A percentile compares a stretch with the other conserved stretches of the same genome.
Conservation (phyloP, 192 early-diverging fungal species). For the Rhizophagus sp. region DNA sequence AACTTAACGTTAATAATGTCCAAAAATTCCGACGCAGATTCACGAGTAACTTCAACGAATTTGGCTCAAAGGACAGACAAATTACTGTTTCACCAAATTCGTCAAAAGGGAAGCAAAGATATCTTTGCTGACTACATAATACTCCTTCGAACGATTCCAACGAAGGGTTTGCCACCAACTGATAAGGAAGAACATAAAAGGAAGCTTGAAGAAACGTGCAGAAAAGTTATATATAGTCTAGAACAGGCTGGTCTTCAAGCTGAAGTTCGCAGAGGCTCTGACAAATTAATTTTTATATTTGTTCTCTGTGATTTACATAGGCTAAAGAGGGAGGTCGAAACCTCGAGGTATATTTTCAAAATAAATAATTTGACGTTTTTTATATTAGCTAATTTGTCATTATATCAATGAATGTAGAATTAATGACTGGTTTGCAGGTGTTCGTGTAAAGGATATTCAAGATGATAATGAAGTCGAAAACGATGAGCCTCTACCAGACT, state of each 20-base stretch:
- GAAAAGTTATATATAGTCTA: slow-evolving; percentile 55
- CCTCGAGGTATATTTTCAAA: slow-evolving; percentile 40
- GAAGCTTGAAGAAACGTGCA: slow-evolving; percentile 39
- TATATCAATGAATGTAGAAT: slow-evolving; percentile 46
- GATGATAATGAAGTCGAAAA: slow-evolving; percentile 31
- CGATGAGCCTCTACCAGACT: slow-evolving; percentile 36
- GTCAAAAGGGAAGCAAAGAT: background rate
- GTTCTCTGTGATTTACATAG: slow-evolving; percentile 61
- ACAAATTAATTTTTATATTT: slow-evolving; percentile 63
- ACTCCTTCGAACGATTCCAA: background rate
- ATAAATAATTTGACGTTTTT: background rate
- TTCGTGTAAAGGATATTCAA: slow-evolving; percentile 47
- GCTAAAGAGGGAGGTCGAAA: slow-evolving; percentile 49
- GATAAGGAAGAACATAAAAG: background rate
- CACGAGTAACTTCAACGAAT: background rate
- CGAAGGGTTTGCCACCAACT: background rate
- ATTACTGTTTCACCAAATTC: slow-evolving; percentile 21
- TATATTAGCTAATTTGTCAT: slow-evolving; percentile 1
- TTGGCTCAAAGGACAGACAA: background rate
- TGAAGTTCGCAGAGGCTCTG: slow-evolving; percentile 59
- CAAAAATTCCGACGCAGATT: background rate
- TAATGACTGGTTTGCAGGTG: slow-evolving; percentile 75
- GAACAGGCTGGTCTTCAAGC: slow-evolving; percentile 59
- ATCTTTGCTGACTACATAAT: slow-evolving; percentile 21
- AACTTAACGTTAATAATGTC: background rate